Base-by-base conservation (phyloP, 306 rosid species). In the Arachis hypogaea region DNA sequence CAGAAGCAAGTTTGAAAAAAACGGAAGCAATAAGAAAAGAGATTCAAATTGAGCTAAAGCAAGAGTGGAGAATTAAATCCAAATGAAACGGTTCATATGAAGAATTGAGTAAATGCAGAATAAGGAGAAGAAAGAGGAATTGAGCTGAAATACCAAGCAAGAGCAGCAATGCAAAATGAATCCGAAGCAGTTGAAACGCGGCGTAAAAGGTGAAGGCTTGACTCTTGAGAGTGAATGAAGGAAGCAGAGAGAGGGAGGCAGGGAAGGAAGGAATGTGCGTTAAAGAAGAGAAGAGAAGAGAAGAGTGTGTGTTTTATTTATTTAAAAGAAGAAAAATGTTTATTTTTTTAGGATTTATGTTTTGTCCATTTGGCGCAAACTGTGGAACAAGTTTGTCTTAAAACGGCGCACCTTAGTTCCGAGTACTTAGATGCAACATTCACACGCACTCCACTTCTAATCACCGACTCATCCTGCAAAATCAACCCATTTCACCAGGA, bases 281-380 rank as follows among this genome's bases (percentile, higher is more conserved):
- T 59, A 58, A 3, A 10, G 63, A 9, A 29, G 5, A 28, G 64
- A 12, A 52, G 11, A 3, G 18, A 18, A 22, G 22, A 18, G 33
- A 5, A 3, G 43, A 9, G 47, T 5, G 38, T 33, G 38, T 33
- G 38, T 33, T 33, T 33, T 33, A 2, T 33, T 33, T 33, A 33
- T 33, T 33, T 33, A 33, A 33, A 10, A 0, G 22, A 7, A 44
- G 7, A 55, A n/a, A 60, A 72, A 44, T 71, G 63, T 82, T 57
- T 57, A 9, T 45, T 57, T 79, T 63, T 72, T 6, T 28, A 45
- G 58, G 9, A 5, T 3, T 71, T 1, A 44, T 33, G 38, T 33
- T 66, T 74, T 71, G 72, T 54, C 69, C 68, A 40, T 65, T 78
- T 79, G 79, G 84, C 83, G 83, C 83, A 83, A 78, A 83, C 64